Conservation (phyloP, 352 stramenopile genomes). For the Phytophthora hybrid region DNA sequence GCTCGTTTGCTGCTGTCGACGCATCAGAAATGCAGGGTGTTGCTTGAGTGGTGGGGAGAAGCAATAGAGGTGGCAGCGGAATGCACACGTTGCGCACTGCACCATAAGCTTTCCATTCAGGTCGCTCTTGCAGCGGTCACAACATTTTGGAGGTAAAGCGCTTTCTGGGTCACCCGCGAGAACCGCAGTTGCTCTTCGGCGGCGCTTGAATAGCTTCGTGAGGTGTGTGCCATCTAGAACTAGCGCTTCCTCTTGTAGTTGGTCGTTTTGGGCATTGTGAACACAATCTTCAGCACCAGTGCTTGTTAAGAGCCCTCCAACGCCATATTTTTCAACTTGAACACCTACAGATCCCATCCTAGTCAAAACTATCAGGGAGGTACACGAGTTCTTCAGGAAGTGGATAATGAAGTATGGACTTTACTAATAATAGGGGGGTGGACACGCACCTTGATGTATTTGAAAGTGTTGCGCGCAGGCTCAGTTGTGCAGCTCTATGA, state of each 20-base stretch:
- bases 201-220: constrained; percentile 37
- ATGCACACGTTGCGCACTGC: constrained; percentile 53
- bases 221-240: constrained; percentile 15
- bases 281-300: background rate
- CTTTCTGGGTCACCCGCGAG: constrained; percentile 7
- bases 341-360: constrained; percentile 23
- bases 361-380: background rate
- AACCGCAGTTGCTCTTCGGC: constrained; percentile 18
- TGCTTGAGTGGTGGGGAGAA: constrained; percentile 71
- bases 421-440: constrained; percentile 28
- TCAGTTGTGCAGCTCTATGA: constrained; percentile 15
- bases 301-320: background rate
- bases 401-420: background rate
- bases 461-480: constrained; percentile 4
- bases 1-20: constrained; percentile 17
- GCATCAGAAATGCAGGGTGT: constrained; percentile 55
- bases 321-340: constrained; percentile 21
- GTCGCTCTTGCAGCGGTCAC: constrained; percentile 67
- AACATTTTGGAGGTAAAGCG: constrained; percentile 39
- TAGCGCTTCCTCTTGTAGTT: background rate
- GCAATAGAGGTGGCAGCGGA: constrained; percentile 74
- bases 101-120: constrained; percentile 75
- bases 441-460: constrained; percentile 13
- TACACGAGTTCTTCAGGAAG: background rate
- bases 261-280: background rate